Evolutionary conservation across 2,329 filamentous ascomycete genomes (phyloP).

Genomic region (Pseudogymnoascus sp.): DNA sequence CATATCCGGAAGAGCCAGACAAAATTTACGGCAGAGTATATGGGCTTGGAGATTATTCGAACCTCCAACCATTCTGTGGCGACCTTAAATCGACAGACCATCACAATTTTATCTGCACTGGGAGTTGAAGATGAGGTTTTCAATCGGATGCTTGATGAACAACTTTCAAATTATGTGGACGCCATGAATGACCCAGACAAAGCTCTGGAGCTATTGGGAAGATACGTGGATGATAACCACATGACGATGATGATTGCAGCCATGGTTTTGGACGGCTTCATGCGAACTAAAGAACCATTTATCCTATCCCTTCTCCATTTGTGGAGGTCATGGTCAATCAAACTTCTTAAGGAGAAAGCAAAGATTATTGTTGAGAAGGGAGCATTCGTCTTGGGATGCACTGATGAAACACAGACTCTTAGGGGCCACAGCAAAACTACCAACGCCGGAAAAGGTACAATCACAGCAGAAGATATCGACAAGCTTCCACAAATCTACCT

Average conservation of each 20-base stretch:
- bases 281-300: constrained; percentile 67
- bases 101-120: constrained; percentile 71
- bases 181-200: constrained; percentile 58
- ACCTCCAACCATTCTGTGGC: constrained; percentile 68
- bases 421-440: constrained; percentile 56
- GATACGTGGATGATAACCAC: constrained; percentile 77
- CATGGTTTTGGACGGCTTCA: constrained; percentile 75
- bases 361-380: constrained; percentile 73
- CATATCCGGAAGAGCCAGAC: constrained; percentile 76
- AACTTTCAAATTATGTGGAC: constrained; percentile 58
- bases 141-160: constrained; percentile 52
- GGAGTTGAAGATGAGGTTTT: constrained; percentile 64
- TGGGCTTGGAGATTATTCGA: constrained; percentile 76
- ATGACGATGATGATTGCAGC: constrained; percentile 65
- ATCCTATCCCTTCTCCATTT: constrained; percentile 67
- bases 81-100: constrained; percentile 82
- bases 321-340: constrained; percentile 85
- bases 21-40: constrained; percentile 69
- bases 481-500: constrained; percentile 80
- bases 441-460: constrained; percentile 27
- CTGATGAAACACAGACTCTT: constrained; percentile 74
- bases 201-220: constrained; percentile 60
- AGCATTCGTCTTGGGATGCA: constrained; percentile 78
- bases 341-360: constrained; percentile 86
- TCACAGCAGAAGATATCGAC: constrained; percentile 34